Base-by-base conservation (phyloP, 345 rosid genomes). In the Camelina laxa region DNA sequence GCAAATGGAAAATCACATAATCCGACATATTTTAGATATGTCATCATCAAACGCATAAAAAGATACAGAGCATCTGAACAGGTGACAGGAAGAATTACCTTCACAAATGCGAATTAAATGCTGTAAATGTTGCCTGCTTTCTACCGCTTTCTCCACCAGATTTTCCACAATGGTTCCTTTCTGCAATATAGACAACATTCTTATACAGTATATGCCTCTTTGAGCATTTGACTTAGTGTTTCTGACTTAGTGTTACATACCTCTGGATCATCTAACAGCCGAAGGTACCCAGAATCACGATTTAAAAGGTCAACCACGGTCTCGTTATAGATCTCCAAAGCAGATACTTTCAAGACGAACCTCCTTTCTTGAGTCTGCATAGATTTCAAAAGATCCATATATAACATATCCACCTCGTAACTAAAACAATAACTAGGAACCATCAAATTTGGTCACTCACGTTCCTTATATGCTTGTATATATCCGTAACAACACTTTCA, bases 221-320 rank as follows among this genome's bases (percentile, higher is more conserved):
- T 63, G n/a, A 60, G 15, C 38, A 17, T 66, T 69, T 24, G 19
- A 69, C 54, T 21, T 73, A 50, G n/a, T 47, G 69, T 59, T 22
- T 65, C 65, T n/a, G 27, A 65, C 53, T 66, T n/a, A n/a, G n/a
- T n/a, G n/a, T 57, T 55, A 65, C 73, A 53, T 85, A 89, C 98
- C 98, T 93, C 97, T 55, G 97, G 96, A 86, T 93, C 98, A 83
- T 93, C 98, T 81, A 89, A 74, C 81, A 93, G 97, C 60, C 98
- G 82, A 72, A 93, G 92, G 71, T 89, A 81, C 53, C 94, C 90
- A 80, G 97, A 83, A 67, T 87, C 94, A 58, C 85, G 88, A 83
- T 87, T 87, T 80, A 93, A 78, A 72, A 93, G 94, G 80, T 93
- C 97, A 36, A 85, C 71, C 57, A 91, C 97, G 57, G 86, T 89